A percentile compares a stretch with the other conserved stretches of the same genome.
Conservation (phyloP, 129 eudicot species). For the Erigeron canadensis region DNA sequence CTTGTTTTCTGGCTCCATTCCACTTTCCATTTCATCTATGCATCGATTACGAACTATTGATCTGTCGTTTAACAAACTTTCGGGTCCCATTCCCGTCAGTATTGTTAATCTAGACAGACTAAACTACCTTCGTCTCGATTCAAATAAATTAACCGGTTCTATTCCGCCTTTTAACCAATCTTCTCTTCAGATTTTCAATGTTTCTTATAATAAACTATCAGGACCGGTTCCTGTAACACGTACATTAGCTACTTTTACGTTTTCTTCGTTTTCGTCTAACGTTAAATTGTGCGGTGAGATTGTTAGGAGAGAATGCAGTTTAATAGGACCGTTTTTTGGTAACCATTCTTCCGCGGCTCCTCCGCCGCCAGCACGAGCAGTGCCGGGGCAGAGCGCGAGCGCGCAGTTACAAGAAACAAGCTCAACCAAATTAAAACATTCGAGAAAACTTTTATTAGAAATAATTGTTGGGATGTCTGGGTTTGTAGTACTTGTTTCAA, state of each 20-base stretch:
- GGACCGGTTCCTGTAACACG: slow-evolving; percentile 81
- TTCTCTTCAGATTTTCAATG: slow-evolving; percentile 56
- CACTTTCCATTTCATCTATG: slow-evolving; percentile 57
- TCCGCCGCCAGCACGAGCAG: slow-evolving; percentile 15
- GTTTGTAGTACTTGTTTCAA: slow-evolving; percentile 35
- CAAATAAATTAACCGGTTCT: slow-evolving; percentile 65
- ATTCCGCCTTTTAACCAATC: slow-evolving; percentile 74
- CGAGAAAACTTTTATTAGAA: background rate
- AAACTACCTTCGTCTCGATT: slow-evolving; percentile 59
- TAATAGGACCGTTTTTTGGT: slow-evolving; percentile 57
- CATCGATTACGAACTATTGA: slow-evolving; percentile 74
- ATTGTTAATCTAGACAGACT: slow-evolving; percentile 46
- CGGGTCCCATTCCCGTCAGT: slow-evolving; percentile 48
- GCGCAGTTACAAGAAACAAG: slow-evolving; percentile 24
- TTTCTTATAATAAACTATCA: slow-evolving; percentile 55
- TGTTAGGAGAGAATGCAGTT: slow-evolving; percentile 54
- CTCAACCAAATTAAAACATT: too few relatives aligned
- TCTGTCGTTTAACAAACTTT: slow-evolving; percentile 60
- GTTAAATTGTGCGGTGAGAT: slow-evolving; percentile 78
- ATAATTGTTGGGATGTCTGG: slow-evolving; percentile 47
- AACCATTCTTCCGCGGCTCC: slow-evolving; percentile 24
- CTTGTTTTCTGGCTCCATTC: slow-evolving; percentile 56
- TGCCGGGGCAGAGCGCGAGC: slow-evolving; percentile 33
- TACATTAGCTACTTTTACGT: slow-evolving; percentile 40
- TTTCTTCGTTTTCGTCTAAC: slow-evolving; percentile 46